Evolutionary conservation across 31 red algal species (phyloP).

Genomic region (Bonnemaisonia californica): DNA sequence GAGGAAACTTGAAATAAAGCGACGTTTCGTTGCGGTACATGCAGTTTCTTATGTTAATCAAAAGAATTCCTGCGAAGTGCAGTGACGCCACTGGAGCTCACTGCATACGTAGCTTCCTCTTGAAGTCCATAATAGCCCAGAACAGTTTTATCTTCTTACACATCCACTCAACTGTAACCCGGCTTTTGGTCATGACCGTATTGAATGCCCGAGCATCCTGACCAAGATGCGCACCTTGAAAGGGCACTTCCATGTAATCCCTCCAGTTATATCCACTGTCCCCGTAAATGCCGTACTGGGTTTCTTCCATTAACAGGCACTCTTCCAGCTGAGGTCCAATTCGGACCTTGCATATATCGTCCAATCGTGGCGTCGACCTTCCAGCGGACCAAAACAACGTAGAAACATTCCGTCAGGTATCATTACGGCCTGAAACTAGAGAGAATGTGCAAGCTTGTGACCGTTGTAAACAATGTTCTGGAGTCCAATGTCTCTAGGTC

Average conservation of each 20-base stretch:
- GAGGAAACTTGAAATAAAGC: neutral
- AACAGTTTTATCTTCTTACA: neutral
- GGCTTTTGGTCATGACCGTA: neutral
- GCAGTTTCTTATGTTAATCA: slow-evolving; percentile 7
- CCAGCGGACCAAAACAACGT: slow-evolving; percentile 17
- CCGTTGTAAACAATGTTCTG: slow-evolving; percentile 37
- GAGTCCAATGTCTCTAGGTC: slow-evolving; percentile 7
- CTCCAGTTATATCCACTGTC: slow-evolving; percentile 24
- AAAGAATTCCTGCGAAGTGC: neutral
- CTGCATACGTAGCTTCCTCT: neutral
- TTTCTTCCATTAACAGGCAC: neutral
- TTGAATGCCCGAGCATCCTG: slow-evolving; percentile 16
- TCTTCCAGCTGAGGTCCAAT: neutral
- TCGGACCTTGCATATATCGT: slow-evolving; percentile 5
- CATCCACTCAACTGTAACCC: slow-evolving; percentile 25
- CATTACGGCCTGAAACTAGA: slow-evolving; percentile 43
- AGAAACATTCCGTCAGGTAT: slow-evolving; percentile 37
- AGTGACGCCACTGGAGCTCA: neutral
- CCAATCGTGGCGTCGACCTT: slow-evolving; percentile 38
- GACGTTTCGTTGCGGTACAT: neutral
- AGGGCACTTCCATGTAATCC: slow-evolving; percentile 10
- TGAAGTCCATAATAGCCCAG: neutral
- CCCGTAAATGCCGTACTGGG: slow-evolving; percentile 28
- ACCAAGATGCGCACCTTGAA: neutral
- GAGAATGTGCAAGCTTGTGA: slow-evolving; percentile 27